Conservation (phyloP, 202 grass and related monocot genomes). For the Cymbopogon flexuosus region DNA sequence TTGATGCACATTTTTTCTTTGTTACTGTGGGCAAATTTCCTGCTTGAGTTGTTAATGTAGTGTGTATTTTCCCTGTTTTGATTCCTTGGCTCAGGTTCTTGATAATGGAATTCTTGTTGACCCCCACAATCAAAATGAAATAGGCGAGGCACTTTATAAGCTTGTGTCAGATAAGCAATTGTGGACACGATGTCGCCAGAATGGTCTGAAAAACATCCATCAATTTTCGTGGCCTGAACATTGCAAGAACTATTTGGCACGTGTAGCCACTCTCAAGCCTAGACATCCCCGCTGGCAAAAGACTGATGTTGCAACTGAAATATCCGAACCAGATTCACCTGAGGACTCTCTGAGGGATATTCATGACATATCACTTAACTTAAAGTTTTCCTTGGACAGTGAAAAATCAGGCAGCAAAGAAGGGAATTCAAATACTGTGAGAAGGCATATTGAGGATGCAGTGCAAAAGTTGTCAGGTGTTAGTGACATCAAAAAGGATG, state of each 20-base stretch:
- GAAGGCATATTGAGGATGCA: conserved; percentile 42
- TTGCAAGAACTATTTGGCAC: conserved; percentile 70
- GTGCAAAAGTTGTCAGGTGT: conserved; percentile 48
- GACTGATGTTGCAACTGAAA: conserved; percentile 45
- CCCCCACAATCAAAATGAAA: conserved; percentile 76
- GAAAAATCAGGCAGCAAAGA: conserved; percentile 52
- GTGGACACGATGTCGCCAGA: conserved; percentile 58
- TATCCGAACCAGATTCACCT: conserved; percentile 53
- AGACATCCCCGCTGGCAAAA: conserved; percentile 71
- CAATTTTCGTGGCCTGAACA: conserved; percentile 87
- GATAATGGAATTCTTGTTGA: conserved; percentile 80
- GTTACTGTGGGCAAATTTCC: neutral
- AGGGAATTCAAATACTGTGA: conserved; percentile 33
- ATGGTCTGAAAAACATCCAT: conserved; percentile 75
- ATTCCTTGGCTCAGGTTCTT: conserved; percentile 47
- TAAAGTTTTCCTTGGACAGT: conserved; percentile 68
- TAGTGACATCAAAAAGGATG: conserved; percentile 22
- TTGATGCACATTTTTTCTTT: conserved; percentile 1
- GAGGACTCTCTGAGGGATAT: conserved; percentile 79
- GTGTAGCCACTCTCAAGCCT: conserved; percentile 42
- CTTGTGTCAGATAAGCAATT: conserved; percentile 68
- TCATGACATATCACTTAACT: conserved; percentile 76
- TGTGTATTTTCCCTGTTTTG: conserved; percentile 1
- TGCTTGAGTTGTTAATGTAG: conserved; percentile 26
- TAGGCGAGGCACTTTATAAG: conserved; percentile 70